These are phyloP conservation scores for Beta corolliflora DNA, from an alignment of 179 eudicot species.

Conservation along the genomic window DNA sequence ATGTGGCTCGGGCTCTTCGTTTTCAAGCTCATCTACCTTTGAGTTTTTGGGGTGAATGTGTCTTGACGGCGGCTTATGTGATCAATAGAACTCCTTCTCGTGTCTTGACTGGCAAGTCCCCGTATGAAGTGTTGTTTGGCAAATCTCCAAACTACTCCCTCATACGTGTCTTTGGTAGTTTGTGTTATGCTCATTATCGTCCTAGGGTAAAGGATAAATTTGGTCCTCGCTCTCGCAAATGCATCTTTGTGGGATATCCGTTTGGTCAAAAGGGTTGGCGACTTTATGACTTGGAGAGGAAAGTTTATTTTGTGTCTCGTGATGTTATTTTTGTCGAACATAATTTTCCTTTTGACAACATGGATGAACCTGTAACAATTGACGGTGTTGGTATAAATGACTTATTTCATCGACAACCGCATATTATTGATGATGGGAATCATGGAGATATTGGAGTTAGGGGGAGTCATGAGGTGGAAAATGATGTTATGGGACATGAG, in stretches of 20 bases:
- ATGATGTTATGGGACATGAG: background rate
- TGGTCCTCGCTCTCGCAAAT: background rate
- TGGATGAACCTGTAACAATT: background rate
- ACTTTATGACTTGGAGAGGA: background rate
- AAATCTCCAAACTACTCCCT: background rate
- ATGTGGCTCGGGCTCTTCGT: background rate
- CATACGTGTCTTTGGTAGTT: constrained; percentile 2
- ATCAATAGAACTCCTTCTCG: background rate
- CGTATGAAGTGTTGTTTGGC: too few species aligned
- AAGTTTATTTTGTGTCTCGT: too few species aligned
- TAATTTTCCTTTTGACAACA: background rate
- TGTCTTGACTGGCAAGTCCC: too few species aligned
- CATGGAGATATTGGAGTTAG: background rate
- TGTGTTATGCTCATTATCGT: background rate
- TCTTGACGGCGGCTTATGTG: background rate
- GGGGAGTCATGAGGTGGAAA: background rate
- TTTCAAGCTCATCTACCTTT: constrained; percentile 8
- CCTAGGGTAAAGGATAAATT: background rate
- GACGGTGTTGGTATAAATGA: background rate
- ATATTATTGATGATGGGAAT: background rate
- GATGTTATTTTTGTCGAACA: background rate
- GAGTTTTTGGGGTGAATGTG: too few species aligned
- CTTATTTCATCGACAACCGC: background rate
- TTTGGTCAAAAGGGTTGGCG: background rate
- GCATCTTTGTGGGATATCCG: background rate